phyloP scores from a whole-genome alignment of 2,329 filamentous ascomycete genomes.

The Xylaria sp. region DNA sequence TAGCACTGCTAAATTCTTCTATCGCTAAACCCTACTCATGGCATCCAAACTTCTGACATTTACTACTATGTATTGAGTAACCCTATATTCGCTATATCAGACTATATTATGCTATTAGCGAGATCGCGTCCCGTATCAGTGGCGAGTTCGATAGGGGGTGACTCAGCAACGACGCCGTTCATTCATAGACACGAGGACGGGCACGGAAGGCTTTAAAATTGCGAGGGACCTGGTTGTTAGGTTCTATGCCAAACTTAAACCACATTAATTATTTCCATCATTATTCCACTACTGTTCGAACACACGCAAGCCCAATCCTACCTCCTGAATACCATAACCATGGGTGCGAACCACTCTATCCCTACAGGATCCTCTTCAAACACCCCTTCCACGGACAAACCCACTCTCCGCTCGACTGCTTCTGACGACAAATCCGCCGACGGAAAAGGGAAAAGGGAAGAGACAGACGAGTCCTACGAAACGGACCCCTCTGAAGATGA shows the following conservation, averaged over 20 bases:
- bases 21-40: too few relatives aligned
- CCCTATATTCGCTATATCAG: too few relatives aligned
- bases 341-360: background rate
- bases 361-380: background rate
- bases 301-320: too few relatives aligned
- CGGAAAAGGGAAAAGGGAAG: background rate
- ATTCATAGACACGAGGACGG: constrained; percentile 59
- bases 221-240: constrained; percentile 55
- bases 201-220: constrained; percentile 62
- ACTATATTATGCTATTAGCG: background rate
- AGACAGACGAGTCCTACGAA: too few relatives aligned
- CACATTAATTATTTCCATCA: too few relatives aligned
- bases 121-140: constrained; percentile 66
- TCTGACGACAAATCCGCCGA: background rate
- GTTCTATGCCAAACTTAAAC: background rate
- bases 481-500: background rate
- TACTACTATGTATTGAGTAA: too few relatives aligned
- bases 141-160: constrained; percentile 66
- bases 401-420: background rate
- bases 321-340: background rate
- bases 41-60: too few relatives aligned
- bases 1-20: too few relatives aligned
- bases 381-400: background rate
- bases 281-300: too few relatives aligned
- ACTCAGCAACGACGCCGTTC: constrained; percentile 69